Evolutionary conservation across 371 early-diverging fungal genomes (phyloP).

Genomic region (Mortierella polycephala): DNA sequence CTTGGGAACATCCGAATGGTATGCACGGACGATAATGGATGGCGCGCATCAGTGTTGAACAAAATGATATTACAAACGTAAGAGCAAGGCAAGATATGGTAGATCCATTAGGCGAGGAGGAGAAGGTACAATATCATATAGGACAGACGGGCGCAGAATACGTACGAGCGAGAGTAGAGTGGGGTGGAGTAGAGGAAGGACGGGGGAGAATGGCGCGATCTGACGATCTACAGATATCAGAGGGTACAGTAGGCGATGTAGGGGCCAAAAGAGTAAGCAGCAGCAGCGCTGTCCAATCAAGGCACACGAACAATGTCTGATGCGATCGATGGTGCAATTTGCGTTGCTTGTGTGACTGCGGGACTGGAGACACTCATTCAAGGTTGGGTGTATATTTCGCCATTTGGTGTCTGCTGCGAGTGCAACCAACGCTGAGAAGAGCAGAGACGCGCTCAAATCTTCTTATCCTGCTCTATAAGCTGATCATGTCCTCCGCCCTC

Average conservation of each 20-base stretch:
- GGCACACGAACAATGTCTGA: slow-evolving; percentile 34
- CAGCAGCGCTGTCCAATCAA: slow-evolving; percentile 33
- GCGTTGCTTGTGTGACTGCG: slow-evolving; percentile 31
- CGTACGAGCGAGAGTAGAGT: background rate
- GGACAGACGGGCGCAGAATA: background rate
- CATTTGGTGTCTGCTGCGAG: slow-evolving; percentile 1
- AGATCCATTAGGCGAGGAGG: too few species aligned
- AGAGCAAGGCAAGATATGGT: background rate
- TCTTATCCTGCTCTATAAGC: too few species aligned
- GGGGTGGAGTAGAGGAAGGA: background rate
- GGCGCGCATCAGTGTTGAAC: too few species aligned
- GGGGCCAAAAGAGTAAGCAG: background rate
- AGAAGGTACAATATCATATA: background rate
- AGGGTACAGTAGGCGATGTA: background rate
- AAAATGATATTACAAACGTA: background rate
- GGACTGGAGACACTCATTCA: too few species aligned
- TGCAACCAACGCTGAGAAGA: too few species aligned
- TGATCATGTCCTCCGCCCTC: too few species aligned
- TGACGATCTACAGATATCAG: slow-evolving; percentile 17
- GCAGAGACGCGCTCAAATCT: too few species aligned
- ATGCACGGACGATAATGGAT: too few species aligned
- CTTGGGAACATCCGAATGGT: too few species aligned
- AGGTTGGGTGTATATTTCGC: slow-evolving; percentile 4
- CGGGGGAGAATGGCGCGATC: slow-evolving; percentile 32
- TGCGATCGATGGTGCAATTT: slow-evolving; percentile 54